Evolutionary conservation across 768 basidiomycete species (phyloP).

Genomic region (Lactifluus subvellereus): DNA sequence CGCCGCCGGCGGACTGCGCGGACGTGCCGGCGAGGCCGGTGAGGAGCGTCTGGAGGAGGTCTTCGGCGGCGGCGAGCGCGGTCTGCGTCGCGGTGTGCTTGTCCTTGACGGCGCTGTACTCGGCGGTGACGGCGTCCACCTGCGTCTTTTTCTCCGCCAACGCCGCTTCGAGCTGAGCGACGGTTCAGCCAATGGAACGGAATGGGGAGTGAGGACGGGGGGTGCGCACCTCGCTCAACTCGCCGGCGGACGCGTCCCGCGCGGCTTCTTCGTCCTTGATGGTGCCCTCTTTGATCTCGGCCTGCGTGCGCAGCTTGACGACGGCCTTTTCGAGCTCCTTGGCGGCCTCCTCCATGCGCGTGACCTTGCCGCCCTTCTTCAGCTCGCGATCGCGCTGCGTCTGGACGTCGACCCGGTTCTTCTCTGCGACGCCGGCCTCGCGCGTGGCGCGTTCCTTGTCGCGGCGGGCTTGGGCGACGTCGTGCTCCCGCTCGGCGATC

Average conservation of each 20-base stretch:
- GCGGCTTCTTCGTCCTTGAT: conserved; percentile 74
- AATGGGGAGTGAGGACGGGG: too few relatives aligned
- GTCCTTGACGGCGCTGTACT: conserved; percentile 61
- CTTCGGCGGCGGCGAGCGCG: conserved; percentile 69
- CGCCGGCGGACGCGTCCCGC: conserved; percentile 45
- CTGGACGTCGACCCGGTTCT: conserved; percentile 56
- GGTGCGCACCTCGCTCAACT: conserved; percentile 55
- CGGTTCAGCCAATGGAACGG: too few relatives aligned
- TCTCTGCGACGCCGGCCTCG: conserved; percentile 62
- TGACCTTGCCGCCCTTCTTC: conserved; percentile 88
- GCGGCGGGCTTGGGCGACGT: conserved; percentile 42
- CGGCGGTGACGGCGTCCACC: conserved; percentile 47
- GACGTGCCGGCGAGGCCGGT: conserved; percentile 77
- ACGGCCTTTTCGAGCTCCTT: conserved; percentile 72
- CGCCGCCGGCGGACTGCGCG: conserved; percentile 65
- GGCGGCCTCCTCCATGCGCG: conserved; percentile 76
- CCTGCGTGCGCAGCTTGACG: conserved; percentile 78
- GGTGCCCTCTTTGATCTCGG: conserved; percentile 69
- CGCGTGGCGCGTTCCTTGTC: conserved; percentile 44
- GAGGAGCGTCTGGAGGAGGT: conserved; percentile 89
- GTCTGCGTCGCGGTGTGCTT: conserved; percentile 56
- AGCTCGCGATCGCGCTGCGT: conserved; percentile 81
- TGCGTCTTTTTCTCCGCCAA: conserved; percentile 55
- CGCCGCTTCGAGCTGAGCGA: conserved; percentile 53
- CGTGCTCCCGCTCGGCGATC: conserved; percentile 44